Percentiles rank a stretch among this genome's conserved stretches.
Conservation (phyloP, 2,329 filamentous ascomycete genomes). For the Diplodia seriata region DNA sequence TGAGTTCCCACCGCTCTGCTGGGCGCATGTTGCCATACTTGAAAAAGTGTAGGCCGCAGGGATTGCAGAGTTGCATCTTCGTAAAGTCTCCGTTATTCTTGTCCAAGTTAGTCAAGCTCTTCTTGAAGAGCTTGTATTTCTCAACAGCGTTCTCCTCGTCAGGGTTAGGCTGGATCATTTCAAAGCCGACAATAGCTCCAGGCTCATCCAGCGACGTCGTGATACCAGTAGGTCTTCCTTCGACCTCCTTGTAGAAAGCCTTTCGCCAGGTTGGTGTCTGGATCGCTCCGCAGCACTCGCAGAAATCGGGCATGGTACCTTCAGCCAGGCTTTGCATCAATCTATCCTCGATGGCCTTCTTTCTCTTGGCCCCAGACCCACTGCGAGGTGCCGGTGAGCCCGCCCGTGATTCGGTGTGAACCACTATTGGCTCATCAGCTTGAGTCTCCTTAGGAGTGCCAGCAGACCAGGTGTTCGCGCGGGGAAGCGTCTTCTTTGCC, state of each 20-base stretch:
- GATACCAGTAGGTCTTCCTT: slow-evolving; percentile 72
- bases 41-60: slow-evolving; percentile 92
- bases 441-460: slow-evolving; percentile 39
- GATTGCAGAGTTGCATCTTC: slow-evolving; percentile 85
- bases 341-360: slow-evolving; percentile 66
- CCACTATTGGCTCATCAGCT: slow-evolving; percentile 38
- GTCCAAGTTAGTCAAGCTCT: slow-evolving; percentile 70
- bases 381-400: slow-evolving; percentile 44
- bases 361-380: slow-evolving; percentile 67
- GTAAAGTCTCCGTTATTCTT: slow-evolving; percentile 66
- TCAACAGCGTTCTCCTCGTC: slow-evolving; percentile 67
- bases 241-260: slow-evolving; percentile 67
- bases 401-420: slow-evolving; percentile 2
- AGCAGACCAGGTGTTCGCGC: slow-evolving; percentile 49
- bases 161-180: slow-evolving; percentile 40
- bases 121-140: slow-evolving; percentile 79
- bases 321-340: slow-evolving; percentile 68
- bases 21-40: slow-evolving; percentile 89
- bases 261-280: slow-evolving; percentile 97
- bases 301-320: slow-evolving; percentile 87
- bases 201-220: slow-evolving; percentile 72
- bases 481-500: slow-evolving; percentile 41
- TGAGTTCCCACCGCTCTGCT: slow-evolving; percentile 75
- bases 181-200: slow-evolving; percentile 66
- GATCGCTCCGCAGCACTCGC: slow-evolving; percentile 91